Conservation (phyloP, 2,329 filamentous ascomycete species). For the Clonostachys solani region DNA sequence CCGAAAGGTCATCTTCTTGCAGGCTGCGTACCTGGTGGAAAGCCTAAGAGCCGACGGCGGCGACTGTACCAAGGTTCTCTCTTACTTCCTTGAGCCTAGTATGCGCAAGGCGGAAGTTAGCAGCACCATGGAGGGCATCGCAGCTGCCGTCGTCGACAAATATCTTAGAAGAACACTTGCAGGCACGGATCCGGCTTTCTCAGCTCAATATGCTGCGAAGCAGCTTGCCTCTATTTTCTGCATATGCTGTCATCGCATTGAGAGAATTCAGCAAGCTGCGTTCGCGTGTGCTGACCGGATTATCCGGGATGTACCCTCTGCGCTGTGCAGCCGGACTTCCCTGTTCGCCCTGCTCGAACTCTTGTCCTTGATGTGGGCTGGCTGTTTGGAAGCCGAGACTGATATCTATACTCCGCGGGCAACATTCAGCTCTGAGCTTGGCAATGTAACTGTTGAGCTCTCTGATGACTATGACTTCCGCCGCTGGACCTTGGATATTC, state of each 20-base stretch:
- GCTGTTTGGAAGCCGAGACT: constrained; percentile 89
- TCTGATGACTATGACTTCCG: constrained; percentile 89
- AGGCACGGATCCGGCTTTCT: constrained; percentile 71
- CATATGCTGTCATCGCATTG: constrained; percentile 89
- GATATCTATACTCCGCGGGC: constrained; percentile 89
- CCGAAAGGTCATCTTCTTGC: constrained; percentile 86
- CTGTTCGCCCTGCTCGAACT: constrained; percentile 91
- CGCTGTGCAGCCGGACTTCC: constrained; percentile 83
- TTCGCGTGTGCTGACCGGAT: constrained; percentile 81
- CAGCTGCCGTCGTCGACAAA: constrained; percentile 66
- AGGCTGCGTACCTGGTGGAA: constrained; percentile 86
- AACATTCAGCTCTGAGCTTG: constrained; percentile 71
- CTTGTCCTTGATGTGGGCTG: constrained; percentile 89
- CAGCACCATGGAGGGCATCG: constrained; percentile 60
- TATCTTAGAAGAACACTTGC: constrained; percentile 75
- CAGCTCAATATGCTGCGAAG: constrained; percentile 84
- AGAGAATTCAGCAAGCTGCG: constrained; percentile 85
- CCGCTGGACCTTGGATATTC: constrained; percentile 69
- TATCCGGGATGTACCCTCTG: constrained; percentile 79
- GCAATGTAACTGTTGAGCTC: constrained; percentile 79
- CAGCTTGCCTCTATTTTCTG: constrained; percentile 84
- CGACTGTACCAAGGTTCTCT: constrained; percentile 83
- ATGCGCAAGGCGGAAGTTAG: constrained; percentile 62
- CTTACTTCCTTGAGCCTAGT: constrained; percentile 93
- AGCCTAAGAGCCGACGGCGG: constrained; percentile 81